Conservation (phyloP, 2,329 filamentous ascomycete species). For the Lachnellula arida region DNA sequence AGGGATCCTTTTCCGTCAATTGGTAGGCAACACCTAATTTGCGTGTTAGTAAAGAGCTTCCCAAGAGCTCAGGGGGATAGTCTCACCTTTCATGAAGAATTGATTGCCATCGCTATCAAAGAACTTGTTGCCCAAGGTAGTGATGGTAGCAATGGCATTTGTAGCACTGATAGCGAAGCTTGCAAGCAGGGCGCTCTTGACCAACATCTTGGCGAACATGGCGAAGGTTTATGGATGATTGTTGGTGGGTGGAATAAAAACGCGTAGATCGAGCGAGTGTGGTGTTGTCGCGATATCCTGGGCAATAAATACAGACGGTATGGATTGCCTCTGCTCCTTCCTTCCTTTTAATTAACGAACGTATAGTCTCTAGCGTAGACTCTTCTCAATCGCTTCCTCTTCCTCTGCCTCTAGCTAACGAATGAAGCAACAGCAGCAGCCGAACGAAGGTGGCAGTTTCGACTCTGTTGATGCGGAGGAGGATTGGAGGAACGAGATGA, state of each 20-base stretch:
- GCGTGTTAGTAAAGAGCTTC: conserved; percentile 11
- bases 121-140: conserved; percentile 72
- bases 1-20: conserved; percentile 61
- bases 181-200: conserved; percentile 22
- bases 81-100: conserved; percentile 75
- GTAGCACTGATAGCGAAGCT: conserved; percentile 22
- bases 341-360: conserved; percentile 1
- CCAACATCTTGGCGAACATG: conserved; percentile 25
- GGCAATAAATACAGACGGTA: too few species aligned
- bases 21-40: conserved; percentile 67
- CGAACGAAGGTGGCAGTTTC: too few species aligned
- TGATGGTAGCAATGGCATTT: conserved; percentile 43
- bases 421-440: too few species aligned
- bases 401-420: too few species aligned
- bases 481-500: neutral
- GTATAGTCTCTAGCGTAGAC: neutral
- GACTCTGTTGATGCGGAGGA: too few species aligned
- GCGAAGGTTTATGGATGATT: conserved; percentile 7
- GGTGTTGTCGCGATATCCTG: neutral
- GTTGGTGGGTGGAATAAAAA: neutral
- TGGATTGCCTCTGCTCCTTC: too few species aligned
- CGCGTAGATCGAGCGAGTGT: neutral
- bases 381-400: too few species aligned
- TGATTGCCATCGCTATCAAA: conserved; percentile 76
- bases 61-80: neutral